phyloP scores from a whole-genome alignment of 371 early-diverging fungal species.

The Syncephalastrum monosporum region DNA sequence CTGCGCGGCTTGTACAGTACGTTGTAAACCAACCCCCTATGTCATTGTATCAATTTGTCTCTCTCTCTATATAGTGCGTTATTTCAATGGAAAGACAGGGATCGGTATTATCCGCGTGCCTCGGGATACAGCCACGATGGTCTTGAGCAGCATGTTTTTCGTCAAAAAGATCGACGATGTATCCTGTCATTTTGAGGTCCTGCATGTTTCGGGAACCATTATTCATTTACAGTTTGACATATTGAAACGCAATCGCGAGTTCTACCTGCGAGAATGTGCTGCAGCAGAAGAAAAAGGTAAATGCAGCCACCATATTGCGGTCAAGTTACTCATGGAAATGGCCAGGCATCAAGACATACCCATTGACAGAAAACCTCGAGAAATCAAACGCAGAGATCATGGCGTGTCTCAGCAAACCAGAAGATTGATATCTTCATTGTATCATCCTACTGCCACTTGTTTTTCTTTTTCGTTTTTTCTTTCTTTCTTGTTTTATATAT shows the following conservation, averaged over 20 bases:
- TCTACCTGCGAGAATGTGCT: conserved; percentile 32
- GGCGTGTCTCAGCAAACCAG: neutral
- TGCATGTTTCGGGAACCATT: conserved; percentile 38
- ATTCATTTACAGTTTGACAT: conserved; percentile 37
- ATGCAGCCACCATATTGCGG: neutral
- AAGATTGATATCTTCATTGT: neutral
- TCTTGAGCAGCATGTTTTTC: conserved; percentile 35
- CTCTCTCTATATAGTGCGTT: conserved; percentile 29
- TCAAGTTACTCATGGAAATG: neutral
- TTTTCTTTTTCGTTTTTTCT: no score
- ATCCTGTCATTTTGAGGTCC: conserved; percentile 30
- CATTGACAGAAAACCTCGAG: neutral
- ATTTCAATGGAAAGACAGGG: conserved; percentile 38
- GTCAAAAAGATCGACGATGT: conserved; percentile 30
- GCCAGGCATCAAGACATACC: neutral
- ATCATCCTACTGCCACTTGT: no score
- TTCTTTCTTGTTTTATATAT: no score
- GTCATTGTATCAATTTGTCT: neutral
- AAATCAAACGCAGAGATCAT: neutral
- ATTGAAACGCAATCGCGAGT: conserved; percentile 32
- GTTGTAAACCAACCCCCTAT: no score
- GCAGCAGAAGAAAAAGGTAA: conserved; percentile 32
- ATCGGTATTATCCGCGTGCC: conserved; percentile 40
- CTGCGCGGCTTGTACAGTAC: conserved; percentile 22
- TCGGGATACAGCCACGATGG: conserved; percentile 37